These are phyloP conservation scores for Emmonsiellopsis sp. DNA, from an alignment of 2,329 filamentous ascomycete genomes.

Conservation along the genomic window DNA sequence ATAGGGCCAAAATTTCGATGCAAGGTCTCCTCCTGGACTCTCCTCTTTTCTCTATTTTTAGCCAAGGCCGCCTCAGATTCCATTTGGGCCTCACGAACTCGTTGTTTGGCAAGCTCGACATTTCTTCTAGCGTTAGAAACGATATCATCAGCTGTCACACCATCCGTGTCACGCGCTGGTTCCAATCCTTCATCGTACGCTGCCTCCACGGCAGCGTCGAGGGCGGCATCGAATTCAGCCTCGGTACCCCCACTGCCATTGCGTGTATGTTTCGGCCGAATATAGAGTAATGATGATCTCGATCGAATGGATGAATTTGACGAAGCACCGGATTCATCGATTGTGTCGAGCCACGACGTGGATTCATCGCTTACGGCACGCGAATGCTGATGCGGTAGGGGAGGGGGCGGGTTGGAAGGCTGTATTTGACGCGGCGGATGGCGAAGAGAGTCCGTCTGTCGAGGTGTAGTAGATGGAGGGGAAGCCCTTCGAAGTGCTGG, in stretches of 20 bases:
- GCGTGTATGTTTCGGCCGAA: constrained; percentile 62
- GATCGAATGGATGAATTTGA: constrained; percentile 73
- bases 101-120: constrained; percentile 67
- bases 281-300: constrained; percentile 59
- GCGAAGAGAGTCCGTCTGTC: constrained; percentile 5
- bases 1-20: constrained; percentile 16
- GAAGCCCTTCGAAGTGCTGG: constrained; percentile 55
- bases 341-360: constrained; percentile 88
- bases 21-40: constrained; percentile 25
- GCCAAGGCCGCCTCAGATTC: constrained; percentile 57
- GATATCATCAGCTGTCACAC: constrained; percentile 19
- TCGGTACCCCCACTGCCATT: constrained; percentile 64
- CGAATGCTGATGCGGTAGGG: constrained; percentile 31
- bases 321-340: constrained; percentile 80
- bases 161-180: constrained; percentile 35
- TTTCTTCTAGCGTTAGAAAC: constrained; percentile 50
- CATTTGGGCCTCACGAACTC: constrained; percentile 62
- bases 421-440: constrained; percentile 7
- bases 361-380: constrained; percentile 66
- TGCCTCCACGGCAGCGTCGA: constrained; percentile 91
- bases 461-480: constrained; percentile 34
- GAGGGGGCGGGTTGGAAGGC: constrained; percentile 23
- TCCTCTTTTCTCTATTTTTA: constrained; percentile 50
- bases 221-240: constrained; percentile 83
- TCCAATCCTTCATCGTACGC: constrained; percentile 91